Percentiles rank a stretch among this genome's conserved stretches.
phyloP scores from a whole-genome alignment of 2,329 filamentous ascomycete genomes.

The Aureobasidium sp. region DNA sequence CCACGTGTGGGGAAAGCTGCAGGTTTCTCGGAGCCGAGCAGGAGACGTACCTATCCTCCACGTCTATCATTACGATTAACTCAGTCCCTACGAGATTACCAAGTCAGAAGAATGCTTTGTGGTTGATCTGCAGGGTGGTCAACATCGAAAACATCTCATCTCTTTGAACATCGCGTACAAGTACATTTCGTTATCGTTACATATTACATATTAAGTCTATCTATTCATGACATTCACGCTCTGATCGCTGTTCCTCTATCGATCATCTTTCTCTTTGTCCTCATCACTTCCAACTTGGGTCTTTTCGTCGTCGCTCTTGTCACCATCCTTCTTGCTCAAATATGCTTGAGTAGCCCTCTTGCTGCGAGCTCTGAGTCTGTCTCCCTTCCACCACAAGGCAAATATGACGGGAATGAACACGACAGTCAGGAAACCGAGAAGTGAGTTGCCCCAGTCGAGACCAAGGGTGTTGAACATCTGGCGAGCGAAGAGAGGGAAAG shows the following conservation, averaged over 20 bases:
- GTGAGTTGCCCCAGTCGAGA: conserved; percentile 7
- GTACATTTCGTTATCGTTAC: neutral
- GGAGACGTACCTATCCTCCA: too few relatives aligned
- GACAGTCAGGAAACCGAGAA: conserved; percentile 10
- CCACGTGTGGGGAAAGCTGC: neutral
- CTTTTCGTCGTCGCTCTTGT: conserved; percentile 5
- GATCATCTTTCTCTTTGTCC: neutral
- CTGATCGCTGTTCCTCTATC: neutral
- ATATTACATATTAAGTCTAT: conserved; percentile 9
- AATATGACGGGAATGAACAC: conserved; percentile 8
- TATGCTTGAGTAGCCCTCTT: neutral
- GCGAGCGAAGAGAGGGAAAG: conserved; percentile 37
- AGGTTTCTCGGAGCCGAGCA: neutral
- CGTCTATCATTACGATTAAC: too few relatives aligned
- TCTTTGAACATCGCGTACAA: neutral
- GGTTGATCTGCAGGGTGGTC: too few relatives aligned
- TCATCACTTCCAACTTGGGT: conserved; percentile 1
- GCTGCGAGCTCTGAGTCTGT: conserved; percentile 2
- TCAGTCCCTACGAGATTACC: too few relatives aligned
- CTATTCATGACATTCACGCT: neutral
- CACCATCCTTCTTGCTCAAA: neutral
- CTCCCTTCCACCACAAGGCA: conserved; percentile 7
- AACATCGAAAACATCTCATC: too few relatives aligned
- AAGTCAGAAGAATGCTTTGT: neutral
- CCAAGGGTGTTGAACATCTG: conserved; percentile 12